Evolutionary conservation across 2,329 filamentous ascomycete species (phyloP).

Genomic region (Pseudonectria buxi): DNA sequence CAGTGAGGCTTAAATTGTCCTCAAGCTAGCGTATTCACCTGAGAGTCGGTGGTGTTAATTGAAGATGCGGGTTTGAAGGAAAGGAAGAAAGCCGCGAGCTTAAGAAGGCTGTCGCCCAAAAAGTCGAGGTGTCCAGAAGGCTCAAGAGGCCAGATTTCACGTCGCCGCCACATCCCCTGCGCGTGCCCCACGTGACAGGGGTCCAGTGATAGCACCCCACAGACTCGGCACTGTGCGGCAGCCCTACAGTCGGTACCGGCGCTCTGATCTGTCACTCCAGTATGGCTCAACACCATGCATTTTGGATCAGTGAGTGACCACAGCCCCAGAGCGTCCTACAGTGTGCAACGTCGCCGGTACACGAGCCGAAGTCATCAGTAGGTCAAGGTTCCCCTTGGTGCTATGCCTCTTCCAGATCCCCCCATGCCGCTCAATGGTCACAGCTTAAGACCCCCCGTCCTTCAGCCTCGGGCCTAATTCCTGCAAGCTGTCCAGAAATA

Average conservation of each 20-base stretch:
- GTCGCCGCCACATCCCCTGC: slow-evolving; percentile 15
- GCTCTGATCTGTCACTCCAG: not conserved
- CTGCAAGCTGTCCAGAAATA: too few relatives aligned
- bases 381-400: too few relatives aligned
- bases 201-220: slow-evolving; percentile 5
- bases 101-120: slow-evolving; percentile 31
- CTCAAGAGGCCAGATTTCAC: slow-evolving; percentile 46
- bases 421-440: too few relatives aligned
- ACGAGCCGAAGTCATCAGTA: too few relatives aligned
- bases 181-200: slow-evolving; percentile 28
- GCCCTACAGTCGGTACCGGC: not conserved
- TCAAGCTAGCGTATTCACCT: slow-evolving; percentile 26
- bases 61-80: slow-evolving; percentile 22
- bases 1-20: slow-evolving; percentile 23
- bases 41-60: slow-evolving; percentile 22
- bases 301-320: too few relatives aligned
- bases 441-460: too few relatives aligned
- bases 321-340: too few relatives aligned
- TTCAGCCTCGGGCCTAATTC: too few relatives aligned
- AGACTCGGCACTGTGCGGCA: slow-evolving; percentile 12
- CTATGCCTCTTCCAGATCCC: too few relatives aligned
- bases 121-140: slow-evolving; percentile 39
- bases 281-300: too few relatives aligned
- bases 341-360: too few relatives aligned
- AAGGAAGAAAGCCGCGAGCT: slow-evolving; percentile 25